Conservation (phyloP, 352 stramenopile species). For the Phytophthora quininea region DNA sequence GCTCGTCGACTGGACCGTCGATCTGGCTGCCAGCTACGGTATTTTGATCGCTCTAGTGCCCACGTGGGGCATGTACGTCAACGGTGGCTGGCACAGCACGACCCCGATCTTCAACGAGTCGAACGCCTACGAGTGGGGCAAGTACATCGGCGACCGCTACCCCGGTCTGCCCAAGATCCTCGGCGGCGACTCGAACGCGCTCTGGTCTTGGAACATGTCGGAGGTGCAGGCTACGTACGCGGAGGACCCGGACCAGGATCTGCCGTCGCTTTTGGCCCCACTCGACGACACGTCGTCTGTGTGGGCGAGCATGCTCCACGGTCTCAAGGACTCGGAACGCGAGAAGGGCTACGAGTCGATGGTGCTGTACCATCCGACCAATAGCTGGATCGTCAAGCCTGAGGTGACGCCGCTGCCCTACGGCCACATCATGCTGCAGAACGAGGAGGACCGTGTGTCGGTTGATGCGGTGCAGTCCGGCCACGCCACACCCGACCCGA, state of each 20-base stretch:
- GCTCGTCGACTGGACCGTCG: conserved; percentile 29
- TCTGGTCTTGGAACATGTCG: conserved; percentile 22
- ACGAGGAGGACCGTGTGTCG: conserved; percentile 18
- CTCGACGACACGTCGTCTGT: conserved; percentile 29
- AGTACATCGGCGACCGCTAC: conserved; percentile 18
- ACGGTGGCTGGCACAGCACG: conserved; percentile 11
- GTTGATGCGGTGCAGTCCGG: conserved; percentile 22
- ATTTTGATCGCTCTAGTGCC: conserved; percentile 25
- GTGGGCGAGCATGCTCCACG: conserved; percentile 21
- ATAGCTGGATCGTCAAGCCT: conserved; percentile 14
- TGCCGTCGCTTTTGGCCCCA: conserved; percentile 6
- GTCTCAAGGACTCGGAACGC: conserved; percentile 16
- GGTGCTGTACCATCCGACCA: conserved; percentile 24
- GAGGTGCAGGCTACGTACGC: conserved; percentile 12
- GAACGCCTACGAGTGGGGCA: conserved; percentile 14
- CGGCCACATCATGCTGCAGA: conserved; percentile 20
- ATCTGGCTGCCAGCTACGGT: conserved; percentile 30
- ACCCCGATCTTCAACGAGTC: conserved; percentile 25
- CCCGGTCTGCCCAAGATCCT: conserved; percentile 30
- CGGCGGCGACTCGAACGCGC: conserved; percentile 19
- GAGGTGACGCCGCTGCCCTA: conserved; percentile 18
- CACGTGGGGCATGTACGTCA: conserved; percentile 18
- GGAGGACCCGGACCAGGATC: conserved; percentile 13
- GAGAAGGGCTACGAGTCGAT: conserved; percentile 18
- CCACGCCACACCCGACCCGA: conserved; percentile 6